These are phyloP conservation scores for Aspergillus biplanus DNA, from an alignment of 495 filamentous ascomycete genomes.

Conservation along the genomic window DNA sequence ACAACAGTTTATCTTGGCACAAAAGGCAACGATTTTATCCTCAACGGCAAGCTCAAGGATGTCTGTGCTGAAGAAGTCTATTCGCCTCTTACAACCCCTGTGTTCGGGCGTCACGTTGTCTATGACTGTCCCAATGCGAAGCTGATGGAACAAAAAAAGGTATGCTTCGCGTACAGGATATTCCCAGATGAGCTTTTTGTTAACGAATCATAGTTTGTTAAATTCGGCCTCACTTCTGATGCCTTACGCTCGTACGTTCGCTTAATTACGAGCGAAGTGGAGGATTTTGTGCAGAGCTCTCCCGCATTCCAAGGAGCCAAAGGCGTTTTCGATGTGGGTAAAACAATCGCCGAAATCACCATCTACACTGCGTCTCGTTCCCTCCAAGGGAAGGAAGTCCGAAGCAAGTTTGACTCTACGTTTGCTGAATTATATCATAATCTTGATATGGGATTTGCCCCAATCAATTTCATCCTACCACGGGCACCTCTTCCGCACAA, in stretches of 20 bases:
- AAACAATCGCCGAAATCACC: slow-evolving; percentile 62
- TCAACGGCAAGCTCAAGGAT: slow-evolving; percentile 82
- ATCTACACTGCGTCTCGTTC: slow-evolving; percentile 70
- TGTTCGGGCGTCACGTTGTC: slow-evolving; percentile 66
- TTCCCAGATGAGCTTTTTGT: neutral
- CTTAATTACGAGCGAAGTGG: slow-evolving; percentile 57
- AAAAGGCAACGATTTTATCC: slow-evolving; percentile 84
- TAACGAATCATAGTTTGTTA: slow-evolving; percentile 56
- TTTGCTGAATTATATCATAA: slow-evolving; percentile 69
- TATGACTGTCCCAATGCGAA: slow-evolving; percentile 70
- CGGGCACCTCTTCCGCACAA: slow-evolving; percentile 67
- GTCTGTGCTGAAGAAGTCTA: slow-evolving; percentile 73
- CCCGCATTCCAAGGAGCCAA: slow-evolving; percentile 48
- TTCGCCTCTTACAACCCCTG: slow-evolving; percentile 61
- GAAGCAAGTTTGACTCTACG: slow-evolving; percentile 60
- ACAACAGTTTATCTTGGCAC: slow-evolving; percentile 76
- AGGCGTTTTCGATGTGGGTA: slow-evolving; percentile 56
- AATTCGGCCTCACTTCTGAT: slow-evolving; percentile 64
- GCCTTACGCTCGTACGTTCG: slow-evolving; percentile 65
- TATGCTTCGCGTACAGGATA: slow-evolving; percentile 22
- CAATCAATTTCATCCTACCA: slow-evolving; percentile 68
- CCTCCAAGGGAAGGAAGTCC: slow-evolving; percentile 68
- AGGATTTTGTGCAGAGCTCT: slow-evolving; percentile 52
- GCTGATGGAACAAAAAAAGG: slow-evolving; percentile 73
- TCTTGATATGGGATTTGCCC: slow-evolving; percentile 66